These are phyloP conservation scores for Marasmius sp. DNA, from an alignment of 1,284 basidiomycete species.

Conservation along the genomic window DNA sequence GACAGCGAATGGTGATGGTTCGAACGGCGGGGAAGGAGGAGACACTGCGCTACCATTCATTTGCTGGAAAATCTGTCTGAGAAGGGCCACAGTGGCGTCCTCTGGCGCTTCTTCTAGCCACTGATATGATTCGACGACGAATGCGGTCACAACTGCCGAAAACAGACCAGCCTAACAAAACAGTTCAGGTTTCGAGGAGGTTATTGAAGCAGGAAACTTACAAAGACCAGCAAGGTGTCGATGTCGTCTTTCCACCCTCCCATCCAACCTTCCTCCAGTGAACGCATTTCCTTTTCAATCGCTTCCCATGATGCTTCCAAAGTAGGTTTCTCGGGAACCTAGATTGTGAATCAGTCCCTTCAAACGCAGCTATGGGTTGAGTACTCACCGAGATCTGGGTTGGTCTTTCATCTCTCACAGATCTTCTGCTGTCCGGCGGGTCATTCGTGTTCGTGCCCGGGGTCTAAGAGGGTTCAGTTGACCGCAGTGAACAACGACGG, in stretches of 20 bases:
- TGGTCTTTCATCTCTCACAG: too few species aligned
- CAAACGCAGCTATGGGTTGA: too few species aligned
- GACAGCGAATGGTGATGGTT: background rate
- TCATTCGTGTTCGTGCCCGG: too few species aligned
- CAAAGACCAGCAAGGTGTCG: background rate
- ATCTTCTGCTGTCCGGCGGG: too few species aligned
- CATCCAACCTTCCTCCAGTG: background rate
- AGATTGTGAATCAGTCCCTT: too few species aligned
- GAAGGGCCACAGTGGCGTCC: background rate
- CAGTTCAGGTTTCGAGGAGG: too few species aligned
- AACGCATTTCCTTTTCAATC: background rate
- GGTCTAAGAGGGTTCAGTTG: too few species aligned
- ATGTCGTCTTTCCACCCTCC: too few species aligned
- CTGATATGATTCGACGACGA: constrained; percentile 8
- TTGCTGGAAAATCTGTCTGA: background rate
- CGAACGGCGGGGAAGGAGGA: background rate
- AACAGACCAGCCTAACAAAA: background rate
- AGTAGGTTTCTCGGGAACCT: too few species aligned
- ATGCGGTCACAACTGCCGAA: constrained; percentile 5
- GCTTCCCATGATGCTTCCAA: background rate
- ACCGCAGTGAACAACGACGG: too few species aligned
- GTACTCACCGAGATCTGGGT: too few species aligned
- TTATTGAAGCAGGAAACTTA: background rate
- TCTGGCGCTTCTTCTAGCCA: constrained; percentile 1
- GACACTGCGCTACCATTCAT: background rate